Evolutionary conservation across 164 flowering plant species (phyloP).

Genomic region (grape (Vitis vinifera)): ASM3070453v1 NC_081815.1:2845001-2845500

Average conservation of each 20-base stretch:
- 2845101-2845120: too few relatives aligned
- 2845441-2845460: conserved; percentile 2
- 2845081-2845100: too few relatives aligned
- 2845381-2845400: conserved; percentile 9
- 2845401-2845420: conserved; percentile 2
- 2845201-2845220: too few relatives aligned
- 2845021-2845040: too few relatives aligned
- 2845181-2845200: too few relatives aligned
- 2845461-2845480: conserved; percentile 1
- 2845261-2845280: neutral
- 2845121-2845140: too few relatives aligned
- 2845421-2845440: conserved; percentile 17
- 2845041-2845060: too few relatives aligned
- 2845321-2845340: conserved; percentile 4
- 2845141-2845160: too few relatives aligned
- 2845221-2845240: neutral
- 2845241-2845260: conserved; percentile 1
- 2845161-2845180: too few relatives aligned
- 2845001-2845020: rapidly evolving
- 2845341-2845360: neutral
- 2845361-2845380: conserved; percentile 19
- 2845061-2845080: too few relatives aligned
- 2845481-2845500: conserved; percentile 22
- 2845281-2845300: conserved; percentile 7
- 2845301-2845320: conserved; percentile 7